Evolutionary conservation across 768 basidiomycete species (phyloP), one percentile per base, ranked within the genome.

Genomic region (Lactarius pseudohatsudake): DNA sequence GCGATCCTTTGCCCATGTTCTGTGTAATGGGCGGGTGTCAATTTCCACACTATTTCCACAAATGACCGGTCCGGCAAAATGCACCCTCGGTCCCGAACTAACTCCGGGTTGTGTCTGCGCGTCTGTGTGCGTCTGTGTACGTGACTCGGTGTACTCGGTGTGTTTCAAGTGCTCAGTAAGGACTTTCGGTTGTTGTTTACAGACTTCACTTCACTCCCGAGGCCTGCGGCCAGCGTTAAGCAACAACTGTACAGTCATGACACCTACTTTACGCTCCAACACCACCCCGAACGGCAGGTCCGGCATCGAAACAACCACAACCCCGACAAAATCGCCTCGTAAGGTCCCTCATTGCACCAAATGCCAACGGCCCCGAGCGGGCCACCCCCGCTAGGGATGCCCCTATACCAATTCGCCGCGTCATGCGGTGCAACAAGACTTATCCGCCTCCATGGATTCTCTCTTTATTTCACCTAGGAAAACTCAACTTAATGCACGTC

Each of bases 1-100:
- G 96, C 0, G 96, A 97, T 70, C 90, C 89, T 74, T 90, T 93
- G 54, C 82, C 85, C 89, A 91, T 91, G 20, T 59, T 26, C 16
- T 7, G 32, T 6, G n/a, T 22, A 47, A 45, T 22, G 54, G 28
- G 30, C 54, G 54, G 30, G 54, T 55, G 54, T 32, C 54, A 47
- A 47, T 47, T 47, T 11, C 43, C 15, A 38, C 10, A 36, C 34
- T 10, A 34, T n/a, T n/a, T n/a, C n/a, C n/a, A n/a, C n/a, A n/a
- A 53, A 15, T 53, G 10, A 2, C 50, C 26, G 50, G 26, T 16
- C 50, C 50, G 50, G 50, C 0, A 53, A 6, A 15, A 26, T 26
- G 22, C 50, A 22, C 22, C 26, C 47, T 11, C 10, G 9, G 47
- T 22, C 3, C 50, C 26, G 50, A 53, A 53, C 11, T 40, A 53